Evolutionary conservation across 345 rosid species (phyloP), one percentile per base, ranked within the genome.

Genomic region (Toxicodendron radicans): DNA sequence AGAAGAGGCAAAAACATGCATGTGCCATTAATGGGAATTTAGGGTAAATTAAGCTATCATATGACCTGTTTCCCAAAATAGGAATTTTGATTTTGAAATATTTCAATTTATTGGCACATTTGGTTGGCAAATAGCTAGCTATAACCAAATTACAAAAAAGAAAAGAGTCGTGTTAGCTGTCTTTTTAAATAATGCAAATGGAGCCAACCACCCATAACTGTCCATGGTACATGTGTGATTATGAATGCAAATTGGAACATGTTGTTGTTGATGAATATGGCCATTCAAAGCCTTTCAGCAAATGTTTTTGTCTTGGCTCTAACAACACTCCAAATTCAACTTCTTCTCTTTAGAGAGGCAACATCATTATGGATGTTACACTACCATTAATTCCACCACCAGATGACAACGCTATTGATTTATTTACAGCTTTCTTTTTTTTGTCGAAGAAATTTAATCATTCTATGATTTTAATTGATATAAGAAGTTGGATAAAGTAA

Each of bases 1-100:
- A 52, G 35, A 43, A 56, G 56, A 56, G 33, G n/a, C 73, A 20
- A 12, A 20, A 69, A 56, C 73, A 69, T n/a, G n/a, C 73, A 69
- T 69, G 73, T 69, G 62, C 51, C 46, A 69, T 69, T 69, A 69
- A 69, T 69, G 62, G 52, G 32, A 56, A 35, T 54, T 63, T 7
- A 10, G 30, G 51, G 33, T 35, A 33, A 69, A 69, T 33, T 58
- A 58, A 58, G 63, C 38, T 33, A 57, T 56, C 73, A 56, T 35
- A 14, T 33, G 20, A 38, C 13, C 16, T 67, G 71, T 32, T 52
- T 51, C 59, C 20, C 12, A 30, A 68, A 10, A 2, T 27, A 14
- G 30, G n/a, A 9, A 5, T 66, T 30, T 10, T 2, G 18, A 33
- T 24, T 0, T 2, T 18, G 33, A 10, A 30, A 4, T 52, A 46